Percentiles rank a stretch among this genome's conserved stretches.
Conservation (phyloP, 106 monocot species). For the Acorus calamus region DNA sequence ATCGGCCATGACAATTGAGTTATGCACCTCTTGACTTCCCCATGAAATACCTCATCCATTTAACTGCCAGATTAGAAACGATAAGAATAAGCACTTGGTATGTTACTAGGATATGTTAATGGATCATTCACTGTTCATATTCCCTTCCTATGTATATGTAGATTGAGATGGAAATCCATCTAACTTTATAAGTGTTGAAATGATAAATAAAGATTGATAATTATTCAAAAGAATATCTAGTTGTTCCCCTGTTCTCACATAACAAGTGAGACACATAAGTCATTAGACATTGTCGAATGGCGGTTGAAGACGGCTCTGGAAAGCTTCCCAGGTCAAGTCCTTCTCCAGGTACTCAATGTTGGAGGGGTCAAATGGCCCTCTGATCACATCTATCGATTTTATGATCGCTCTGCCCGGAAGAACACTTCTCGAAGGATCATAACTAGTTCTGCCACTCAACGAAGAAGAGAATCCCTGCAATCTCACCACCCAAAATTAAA, state of each 20-base stretch:
- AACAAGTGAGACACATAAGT: background rate
- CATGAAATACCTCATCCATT: too few species aligned
- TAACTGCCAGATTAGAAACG: too few species aligned
- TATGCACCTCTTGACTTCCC: too few species aligned
- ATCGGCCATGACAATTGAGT: too few species aligned
- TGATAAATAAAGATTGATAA: too few species aligned
- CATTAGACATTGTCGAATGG: background rate
- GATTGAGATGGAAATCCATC: too few species aligned
- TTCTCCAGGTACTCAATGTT: slow-evolving; percentile 58
- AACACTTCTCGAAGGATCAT: slow-evolving; percentile 45
- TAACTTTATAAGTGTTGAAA: too few species aligned
- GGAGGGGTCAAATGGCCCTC: slow-evolving; percentile 51
- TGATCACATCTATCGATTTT: slow-evolving; percentile 45
- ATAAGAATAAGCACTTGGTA: too few species aligned
- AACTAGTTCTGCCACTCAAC: slow-evolving; percentile 31
- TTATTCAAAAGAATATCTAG: too few species aligned
- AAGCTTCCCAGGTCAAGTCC: slow-evolving; percentile 48
- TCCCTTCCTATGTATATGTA: too few species aligned
- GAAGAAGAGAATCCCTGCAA: slow-evolving; percentile 47
- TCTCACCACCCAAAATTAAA: background rate
- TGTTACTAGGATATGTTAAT: too few species aligned
- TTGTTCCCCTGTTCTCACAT: background rate
- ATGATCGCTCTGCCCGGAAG: slow-evolving; percentile 49
- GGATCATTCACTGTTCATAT: too few species aligned
- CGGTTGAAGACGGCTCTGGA: slow-evolving; percentile 19